A percentile compares a stretch with the other conserved stretches of the same genome.
phyloP scores from a whole-genome alignment of 352 stramenopile genomes.

The Globisporangium okanoganense region DNA sequence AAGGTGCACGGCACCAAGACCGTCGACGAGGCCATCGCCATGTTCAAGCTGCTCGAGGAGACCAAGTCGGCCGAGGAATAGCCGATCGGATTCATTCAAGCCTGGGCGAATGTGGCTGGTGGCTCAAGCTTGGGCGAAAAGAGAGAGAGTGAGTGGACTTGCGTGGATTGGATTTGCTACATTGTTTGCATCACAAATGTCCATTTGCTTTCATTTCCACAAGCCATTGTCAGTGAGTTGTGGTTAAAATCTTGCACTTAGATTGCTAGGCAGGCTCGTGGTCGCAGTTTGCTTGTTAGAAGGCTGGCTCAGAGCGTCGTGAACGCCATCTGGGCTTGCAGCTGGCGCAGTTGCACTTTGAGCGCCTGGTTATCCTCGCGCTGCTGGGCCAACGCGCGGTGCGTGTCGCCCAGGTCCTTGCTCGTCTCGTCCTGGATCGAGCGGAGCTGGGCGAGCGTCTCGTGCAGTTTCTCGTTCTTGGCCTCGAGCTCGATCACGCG shows the following conservation, averaged over 20 bases:
- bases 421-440: slow-evolving; percentile 53
- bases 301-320: slow-evolving; percentile 35
- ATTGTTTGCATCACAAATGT: slow-evolving; percentile 1
- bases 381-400: slow-evolving; percentile 40
- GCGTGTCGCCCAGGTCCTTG: slow-evolving; percentile 43
- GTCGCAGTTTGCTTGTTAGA: too few relatives aligned
- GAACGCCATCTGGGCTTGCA: slow-evolving; percentile 57
- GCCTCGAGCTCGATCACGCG: slow-evolving; percentile 69
- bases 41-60: slow-evolving; percentile 86
- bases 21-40: slow-evolving; percentile 87
- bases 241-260: too few relatives aligned
- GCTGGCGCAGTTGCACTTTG: slow-evolving; percentile 56
- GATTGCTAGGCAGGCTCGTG: too few relatives aligned
- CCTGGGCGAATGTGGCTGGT: too few relatives aligned
- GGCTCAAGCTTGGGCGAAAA: too few relatives aligned
- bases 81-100: too few relatives aligned
- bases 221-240: too few relatives aligned
- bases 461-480: slow-evolving; percentile 75
- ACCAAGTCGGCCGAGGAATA: slow-evolving; percentile 59
- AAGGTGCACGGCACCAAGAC: slow-evolving; percentile 67
- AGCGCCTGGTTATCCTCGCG: slow-evolving; percentile 59
- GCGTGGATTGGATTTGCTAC: background rate
- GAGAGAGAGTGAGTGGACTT: background rate
- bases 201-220: slow-evolving; percentile 6
- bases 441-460: slow-evolving; percentile 65